phyloP scores from a whole-genome alignment of 2,329 filamentous ascomycete genomes.

The Aureobasidium sp. region DNA sequence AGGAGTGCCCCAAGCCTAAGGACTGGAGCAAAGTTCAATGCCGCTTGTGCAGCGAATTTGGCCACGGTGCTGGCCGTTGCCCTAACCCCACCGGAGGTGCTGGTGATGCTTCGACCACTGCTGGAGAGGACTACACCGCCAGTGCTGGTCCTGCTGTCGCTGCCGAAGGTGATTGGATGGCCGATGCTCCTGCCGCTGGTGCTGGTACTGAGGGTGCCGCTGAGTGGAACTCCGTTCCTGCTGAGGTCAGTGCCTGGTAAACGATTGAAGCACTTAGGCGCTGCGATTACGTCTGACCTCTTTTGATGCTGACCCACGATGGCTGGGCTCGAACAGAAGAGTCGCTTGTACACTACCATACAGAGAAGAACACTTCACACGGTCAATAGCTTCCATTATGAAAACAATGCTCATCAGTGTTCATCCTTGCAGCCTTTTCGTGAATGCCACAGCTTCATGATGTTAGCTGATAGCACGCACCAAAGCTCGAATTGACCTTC shows the following conservation, averaged over 20 bases:
- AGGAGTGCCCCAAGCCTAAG: constrained; percentile 55
- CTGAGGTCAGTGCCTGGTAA: constrained; percentile 9
- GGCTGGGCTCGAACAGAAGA: background rate
- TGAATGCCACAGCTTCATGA: background rate
- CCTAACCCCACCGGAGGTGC: constrained; percentile 14
- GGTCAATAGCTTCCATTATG: background rate
- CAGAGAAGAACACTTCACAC: background rate
- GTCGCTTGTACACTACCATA: background rate
- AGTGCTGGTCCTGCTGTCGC: constrained; percentile 10
- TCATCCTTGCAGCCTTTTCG: background rate
- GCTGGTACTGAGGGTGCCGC: background rate
- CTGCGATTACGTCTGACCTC: background rate
- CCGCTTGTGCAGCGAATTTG: constrained; percentile 35
- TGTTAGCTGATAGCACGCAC: background rate
- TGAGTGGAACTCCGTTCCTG: constrained; percentile 9
- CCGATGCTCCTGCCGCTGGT: background rate
- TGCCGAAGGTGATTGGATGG: constrained; percentile 8
- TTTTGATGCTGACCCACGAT: background rate
- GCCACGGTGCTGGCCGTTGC: constrained; percentile 19
- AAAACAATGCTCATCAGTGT: background rate
- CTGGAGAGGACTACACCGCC: constrained; percentile 15
- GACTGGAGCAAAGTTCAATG: constrained; percentile 42
- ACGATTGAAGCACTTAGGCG: background rate
- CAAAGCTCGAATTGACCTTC: background rate
- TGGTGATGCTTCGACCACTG: constrained; percentile 11